Percentiles rank a stretch among this genome's conserved stretches.
Evolutionary conservation across 306 rosid genomes (phyloP).

Genomic region (Quercus alba): DNA sequence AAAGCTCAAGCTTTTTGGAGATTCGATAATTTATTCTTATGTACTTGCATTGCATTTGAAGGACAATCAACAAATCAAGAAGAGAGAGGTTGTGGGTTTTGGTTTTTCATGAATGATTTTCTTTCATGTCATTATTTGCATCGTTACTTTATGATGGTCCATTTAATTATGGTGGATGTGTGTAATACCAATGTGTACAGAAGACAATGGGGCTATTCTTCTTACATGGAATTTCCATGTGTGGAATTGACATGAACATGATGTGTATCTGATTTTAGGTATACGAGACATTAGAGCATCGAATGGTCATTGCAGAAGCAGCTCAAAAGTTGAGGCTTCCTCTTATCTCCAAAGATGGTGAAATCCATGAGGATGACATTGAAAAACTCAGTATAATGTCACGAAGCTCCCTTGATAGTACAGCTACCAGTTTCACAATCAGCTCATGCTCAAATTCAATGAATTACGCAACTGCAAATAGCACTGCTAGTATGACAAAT

Average conservation of each 20-base stretch:
- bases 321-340: constrained; percentile 91
- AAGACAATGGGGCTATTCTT: neutral
- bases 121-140: too few relatives aligned
- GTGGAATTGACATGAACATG: constrained; percentile 6
- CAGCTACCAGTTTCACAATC: constrained; percentile 41
- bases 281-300: constrained; percentile 83
- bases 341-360: constrained; percentile 87
- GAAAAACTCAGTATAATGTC: constrained; percentile 71
- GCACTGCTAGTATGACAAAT: constrained; percentile 43
- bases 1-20: too few relatives aligned
- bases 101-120: too few relatives aligned
- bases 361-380: constrained; percentile 79
- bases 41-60: too few relatives aligned
- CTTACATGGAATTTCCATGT: neutral
- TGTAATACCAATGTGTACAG: too few relatives aligned
- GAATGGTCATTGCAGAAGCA: constrained; percentile 85
- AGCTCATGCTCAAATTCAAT: constrained; percentile 64
- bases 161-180: too few relatives aligned
- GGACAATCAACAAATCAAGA: too few relatives aligned
- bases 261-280: constrained; percentile 44
- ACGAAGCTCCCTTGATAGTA: constrained; percentile 72
- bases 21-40: too few relatives aligned
- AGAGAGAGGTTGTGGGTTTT: too few relatives aligned
- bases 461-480: constrained; percentile 57
- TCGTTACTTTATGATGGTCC: too few relatives aligned